Base-by-base conservation (phyloP, 2,329 filamentous ascomycete genomes). In the Xylariaceae sp. region DNA sequence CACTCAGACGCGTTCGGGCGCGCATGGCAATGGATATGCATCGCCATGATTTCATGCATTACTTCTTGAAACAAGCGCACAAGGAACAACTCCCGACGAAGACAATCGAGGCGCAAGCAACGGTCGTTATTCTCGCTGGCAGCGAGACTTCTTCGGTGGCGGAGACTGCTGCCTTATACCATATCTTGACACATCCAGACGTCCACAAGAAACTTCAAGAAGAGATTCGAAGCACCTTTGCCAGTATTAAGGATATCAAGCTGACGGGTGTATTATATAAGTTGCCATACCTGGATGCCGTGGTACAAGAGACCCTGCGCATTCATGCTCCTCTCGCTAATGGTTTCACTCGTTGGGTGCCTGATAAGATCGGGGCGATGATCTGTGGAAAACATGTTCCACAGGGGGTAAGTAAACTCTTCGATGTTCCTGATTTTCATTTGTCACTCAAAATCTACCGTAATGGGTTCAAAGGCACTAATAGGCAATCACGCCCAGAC, bases 111-210 rank as follows among this genome's bases (percentile, higher is more conserved):
- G 52, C 52, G 10, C 52, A 55, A 19, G 52, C 52, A 1, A 45
- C 46, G 7, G 46, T 55, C 12, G 26, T 55, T 3, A 50, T 55
- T n/a, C 42, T 55, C 3, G 52, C 46, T 18, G 52, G 46, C 16
- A 55, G 52, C 46, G 52, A 50, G 40, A 50, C 52, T 10, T 50
- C 52, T 20, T 55, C 52, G 5, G 47, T 50, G 16, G 52, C 52
- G 37, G 46, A 55, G 42, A 50, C 52, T 21, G 52, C 46, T 2
- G 32, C 42, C 2, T n/a, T 55, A 19, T 55, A 50, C n/a, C 41
- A 55, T 41, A 19, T 52, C n/a, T 41, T 63, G 60, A 60, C 62
- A 18, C 62, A 65, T 32, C 63, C 61, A 6, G 56, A 64, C 37
- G 20, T 65, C 12, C 59, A 62, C 19, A 57, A 40, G 29, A 64